phyloP scores from a whole-genome alignment of 805 yeast species.

The Schizosaccharomyces lindneri region DNA sequence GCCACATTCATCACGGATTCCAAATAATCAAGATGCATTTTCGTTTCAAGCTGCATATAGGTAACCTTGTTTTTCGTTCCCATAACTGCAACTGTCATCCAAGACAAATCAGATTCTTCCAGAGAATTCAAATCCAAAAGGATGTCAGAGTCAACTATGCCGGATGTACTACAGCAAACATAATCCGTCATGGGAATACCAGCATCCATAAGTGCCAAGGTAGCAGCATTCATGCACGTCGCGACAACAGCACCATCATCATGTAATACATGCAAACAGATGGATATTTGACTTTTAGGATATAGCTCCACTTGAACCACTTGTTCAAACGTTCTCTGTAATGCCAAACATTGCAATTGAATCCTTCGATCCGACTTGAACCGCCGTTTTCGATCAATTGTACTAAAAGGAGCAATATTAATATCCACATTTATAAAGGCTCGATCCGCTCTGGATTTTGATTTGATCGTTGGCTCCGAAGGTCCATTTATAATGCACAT shows the following conservation, averaged over 20 bases:
- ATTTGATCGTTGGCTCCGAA: constrained; percentile 40
- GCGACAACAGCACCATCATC: constrained; percentile 64
- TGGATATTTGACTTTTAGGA: constrained; percentile 60
- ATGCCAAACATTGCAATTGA: constrained; percentile 14
- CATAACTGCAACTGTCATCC: constrained; percentile 57
- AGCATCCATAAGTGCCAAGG: constrained; percentile 79
- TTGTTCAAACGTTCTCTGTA: constrained; percentile 18
- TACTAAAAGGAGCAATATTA: constrained; percentile 58
- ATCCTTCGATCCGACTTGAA: constrained; percentile 29
- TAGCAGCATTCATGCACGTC: constrained; percentile 58
- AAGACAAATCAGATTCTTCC: constrained; percentile 67
- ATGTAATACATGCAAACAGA: constrained; percentile 51
- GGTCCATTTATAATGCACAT: constrained; percentile 78
- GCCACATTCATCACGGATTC: constrained; percentile 59
- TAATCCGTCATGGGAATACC: constrained; percentile 88
- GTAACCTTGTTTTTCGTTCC: constrained; percentile 66
- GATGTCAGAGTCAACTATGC: constrained; percentile 53
- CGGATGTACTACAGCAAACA: constrained; percentile 57
- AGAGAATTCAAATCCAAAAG: constrained; percentile 41
- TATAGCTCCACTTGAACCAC: constrained; percentile 49
- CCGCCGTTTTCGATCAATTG: constrained; percentile 48
- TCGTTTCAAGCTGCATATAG: constrained; percentile 52
- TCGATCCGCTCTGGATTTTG: constrained; percentile 17
- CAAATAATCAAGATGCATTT: constrained; percentile 57
- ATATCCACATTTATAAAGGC: constrained; percentile 41